phyloP scores from a whole-genome alignment of 140 eudicot genomes.

The Bidens hawaiensis region DNA sequence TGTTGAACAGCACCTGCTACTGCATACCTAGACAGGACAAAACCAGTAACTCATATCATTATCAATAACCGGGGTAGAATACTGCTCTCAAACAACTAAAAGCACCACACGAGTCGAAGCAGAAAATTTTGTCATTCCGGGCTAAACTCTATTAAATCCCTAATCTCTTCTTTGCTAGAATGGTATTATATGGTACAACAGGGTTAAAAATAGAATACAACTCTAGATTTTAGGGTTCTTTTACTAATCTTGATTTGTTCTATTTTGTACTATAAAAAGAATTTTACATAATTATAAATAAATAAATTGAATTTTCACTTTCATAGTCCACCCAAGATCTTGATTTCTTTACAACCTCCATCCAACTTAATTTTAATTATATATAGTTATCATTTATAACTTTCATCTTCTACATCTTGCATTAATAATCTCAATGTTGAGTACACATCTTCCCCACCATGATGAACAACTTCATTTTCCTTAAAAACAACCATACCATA shows the following conservation, averaged over 20 bases:
- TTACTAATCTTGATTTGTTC: neutral
- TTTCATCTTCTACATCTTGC: slow-evolving; percentile 40
- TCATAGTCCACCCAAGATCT: slow-evolving; percentile 2
- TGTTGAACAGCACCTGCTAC: neutral
- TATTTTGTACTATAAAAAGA: neutral
- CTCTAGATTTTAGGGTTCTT: neutral
- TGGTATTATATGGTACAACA: neutral
- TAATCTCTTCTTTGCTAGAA: neutral
- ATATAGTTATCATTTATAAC: slow-evolving; percentile 1
- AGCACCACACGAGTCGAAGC: too few relatives aligned
- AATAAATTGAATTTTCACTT: neutral
- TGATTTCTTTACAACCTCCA: slow-evolving; percentile 1
- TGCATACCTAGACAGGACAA: neutral
- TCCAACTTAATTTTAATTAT: slow-evolving; percentile 11
- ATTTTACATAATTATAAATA: neutral
- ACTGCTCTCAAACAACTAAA: too few relatives aligned
- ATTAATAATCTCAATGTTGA: slow-evolving; percentile 32
- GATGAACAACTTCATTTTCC: slow-evolving; percentile 41
- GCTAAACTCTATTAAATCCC: neutral
- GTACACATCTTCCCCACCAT: slow-evolving; percentile 47
- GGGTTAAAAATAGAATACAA: neutral
- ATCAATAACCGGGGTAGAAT: neutral
- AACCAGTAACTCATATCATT: neutral
- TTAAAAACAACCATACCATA: slow-evolving; percentile 35
- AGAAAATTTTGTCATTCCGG: too few relatives aligned